Conservation (phyloP, 169 alveolate species). For the Eimeria praecox region DNA sequence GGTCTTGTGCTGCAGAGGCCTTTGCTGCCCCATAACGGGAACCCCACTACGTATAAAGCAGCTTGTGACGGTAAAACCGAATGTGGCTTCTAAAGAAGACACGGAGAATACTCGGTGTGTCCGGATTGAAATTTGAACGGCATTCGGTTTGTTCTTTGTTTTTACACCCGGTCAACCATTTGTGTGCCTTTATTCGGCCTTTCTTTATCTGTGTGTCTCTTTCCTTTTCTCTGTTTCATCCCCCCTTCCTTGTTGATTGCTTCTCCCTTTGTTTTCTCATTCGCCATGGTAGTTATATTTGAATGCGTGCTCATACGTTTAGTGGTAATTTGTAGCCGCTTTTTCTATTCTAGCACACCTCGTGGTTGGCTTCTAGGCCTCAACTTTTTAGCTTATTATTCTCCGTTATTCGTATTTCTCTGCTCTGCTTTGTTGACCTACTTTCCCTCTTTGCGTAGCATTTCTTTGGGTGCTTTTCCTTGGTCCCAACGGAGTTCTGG, state of each 20-base stretch:
- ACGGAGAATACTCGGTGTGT: conserved; percentile 71
- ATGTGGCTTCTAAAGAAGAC: conserved; percentile 67
- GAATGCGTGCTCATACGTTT: background rate
- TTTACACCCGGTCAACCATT: background rate
- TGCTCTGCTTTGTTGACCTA: background rate
- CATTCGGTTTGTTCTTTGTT: background rate
- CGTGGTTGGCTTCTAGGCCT: background rate
- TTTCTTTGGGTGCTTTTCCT: too few species aligned
- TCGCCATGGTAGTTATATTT: background rate
- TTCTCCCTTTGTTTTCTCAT: background rate
- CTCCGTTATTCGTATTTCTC: background rate
- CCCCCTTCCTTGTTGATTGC: background rate
- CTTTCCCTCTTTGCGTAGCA: background rate
- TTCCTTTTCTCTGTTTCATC: background rate
- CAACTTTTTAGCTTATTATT: background rate
- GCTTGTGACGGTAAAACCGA: conserved; percentile 89
- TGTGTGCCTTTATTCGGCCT: too few species aligned
- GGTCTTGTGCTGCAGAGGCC: conserved; percentile 57
- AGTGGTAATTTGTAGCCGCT: background rate
- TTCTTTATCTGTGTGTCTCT: background rate
- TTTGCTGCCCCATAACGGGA: conserved; percentile 90
- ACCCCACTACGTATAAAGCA: conserved; percentile 88
- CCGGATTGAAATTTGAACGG: background rate
- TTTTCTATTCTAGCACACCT: background rate
- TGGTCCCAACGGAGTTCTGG: background rate